phyloP scores from a whole-genome alignment of 306 rosid genomes.

The Mimosa pudica region DNA sequence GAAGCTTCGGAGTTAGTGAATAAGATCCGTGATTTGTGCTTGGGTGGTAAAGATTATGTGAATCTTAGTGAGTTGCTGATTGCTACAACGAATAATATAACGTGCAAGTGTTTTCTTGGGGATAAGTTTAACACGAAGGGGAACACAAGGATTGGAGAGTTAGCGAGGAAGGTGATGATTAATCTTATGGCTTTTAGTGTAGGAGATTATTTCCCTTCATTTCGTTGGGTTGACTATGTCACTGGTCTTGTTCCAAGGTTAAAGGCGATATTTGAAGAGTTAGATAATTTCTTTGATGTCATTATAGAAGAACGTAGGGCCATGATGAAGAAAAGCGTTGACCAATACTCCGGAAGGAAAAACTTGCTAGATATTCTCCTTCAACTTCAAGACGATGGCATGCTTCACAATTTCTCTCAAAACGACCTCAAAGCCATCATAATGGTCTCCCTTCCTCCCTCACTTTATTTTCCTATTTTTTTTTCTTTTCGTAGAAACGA shows the following conservation, averaged over 20 bases:
- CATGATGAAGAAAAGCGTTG: background rate
- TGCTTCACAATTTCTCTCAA: conserved; percentile 22
- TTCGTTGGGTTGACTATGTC: conserved; percentile 24
- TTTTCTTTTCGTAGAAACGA: no score
- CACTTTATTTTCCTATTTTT: background rate
- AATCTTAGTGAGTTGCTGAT: background rate
- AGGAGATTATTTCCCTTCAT: no score
- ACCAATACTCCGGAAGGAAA: conserved; percentile 1
- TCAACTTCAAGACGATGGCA: conserved; percentile 23
- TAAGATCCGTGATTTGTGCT: background rate
- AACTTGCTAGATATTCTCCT: conserved; percentile 43
- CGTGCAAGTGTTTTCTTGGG: background rate
- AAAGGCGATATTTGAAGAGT: conserved; percentile 21
- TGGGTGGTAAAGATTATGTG: background rate
- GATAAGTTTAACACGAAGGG: background rate
- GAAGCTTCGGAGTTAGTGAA: background rate
- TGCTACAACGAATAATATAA: background rate
- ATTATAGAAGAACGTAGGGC: conserved; percentile 19
- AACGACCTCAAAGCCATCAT: conserved; percentile 37
- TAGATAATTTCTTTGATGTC: conserved; percentile 36
- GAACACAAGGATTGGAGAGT: background rate
- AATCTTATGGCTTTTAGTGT: background rate
- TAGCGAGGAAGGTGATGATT: background rate
- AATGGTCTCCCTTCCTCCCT: conserved; percentile 24
- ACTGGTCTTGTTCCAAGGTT: conserved; percentile 26